Conservation (phyloP, 1,139 yeast species). For the Yarrowia galli region DNA sequence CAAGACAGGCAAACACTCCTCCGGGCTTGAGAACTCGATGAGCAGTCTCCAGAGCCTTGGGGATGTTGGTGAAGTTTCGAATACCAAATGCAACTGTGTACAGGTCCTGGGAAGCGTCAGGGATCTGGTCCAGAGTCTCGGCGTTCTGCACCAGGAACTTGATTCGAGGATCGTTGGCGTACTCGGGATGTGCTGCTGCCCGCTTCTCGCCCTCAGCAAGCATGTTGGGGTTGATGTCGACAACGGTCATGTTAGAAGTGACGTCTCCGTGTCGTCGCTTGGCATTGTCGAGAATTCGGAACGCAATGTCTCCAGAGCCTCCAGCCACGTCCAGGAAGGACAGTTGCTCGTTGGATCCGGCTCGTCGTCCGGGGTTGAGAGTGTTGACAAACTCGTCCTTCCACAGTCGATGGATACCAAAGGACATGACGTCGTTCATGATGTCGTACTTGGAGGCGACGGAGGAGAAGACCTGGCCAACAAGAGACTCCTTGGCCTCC, state of each 20-base stretch:
- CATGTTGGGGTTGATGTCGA: slow-evolving; percentile 97
- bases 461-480: slow-evolving; percentile 88
- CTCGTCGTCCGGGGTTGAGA: slow-evolving; percentile 92
- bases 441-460: slow-evolving; percentile 94
- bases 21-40: slow-evolving; percentile 97
- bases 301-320: slow-evolving; percentile 98
- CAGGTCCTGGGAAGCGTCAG: slow-evolving; percentile 88
- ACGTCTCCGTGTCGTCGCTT: slow-evolving; percentile 77
- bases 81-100: slow-evolving; percentile 98
- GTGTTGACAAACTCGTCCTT: slow-evolving; percentile 86
- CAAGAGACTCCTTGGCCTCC: slow-evolving; percentile 81
- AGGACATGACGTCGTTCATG: slow-evolving; percentile 98
- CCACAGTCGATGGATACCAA: slow-evolving; percentile 96
- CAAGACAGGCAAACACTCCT: slow-evolving; percentile 96
- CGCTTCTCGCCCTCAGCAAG: slow-evolving; percentile 88
- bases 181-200: slow-evolving; percentile 57
- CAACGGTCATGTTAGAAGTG: slow-evolving; percentile 82
- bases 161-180: slow-evolving; percentile 63
- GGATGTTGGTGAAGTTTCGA: slow-evolving; percentile 93
- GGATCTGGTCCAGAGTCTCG: slow-evolving; percentile 82
- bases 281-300: slow-evolving; percentile 92
- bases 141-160: slow-evolving; percentile 90
- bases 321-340: slow-evolving; percentile 97
- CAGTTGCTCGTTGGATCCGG: slow-evolving; percentile 77
- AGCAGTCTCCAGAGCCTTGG: slow-evolving; percentile 91